phyloP scores from a whole-genome alignment of 306 rosid species.

The Glycine latifolia region DNA sequence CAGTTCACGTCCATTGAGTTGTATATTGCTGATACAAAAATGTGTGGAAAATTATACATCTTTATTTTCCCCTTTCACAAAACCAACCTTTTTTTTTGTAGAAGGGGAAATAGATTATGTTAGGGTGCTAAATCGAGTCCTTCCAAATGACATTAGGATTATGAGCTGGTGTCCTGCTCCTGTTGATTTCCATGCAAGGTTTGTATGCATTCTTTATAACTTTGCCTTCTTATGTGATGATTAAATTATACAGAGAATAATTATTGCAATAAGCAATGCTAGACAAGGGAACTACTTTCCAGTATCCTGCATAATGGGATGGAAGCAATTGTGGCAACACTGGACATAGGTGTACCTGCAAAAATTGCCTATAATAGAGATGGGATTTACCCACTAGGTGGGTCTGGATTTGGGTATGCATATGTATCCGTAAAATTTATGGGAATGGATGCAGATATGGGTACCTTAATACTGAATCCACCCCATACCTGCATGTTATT shows the following conservation, averaged over 20 bases:
- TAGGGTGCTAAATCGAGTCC: conserved; percentile 86
- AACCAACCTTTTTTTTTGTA: conserved; percentile 42
- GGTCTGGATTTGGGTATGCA: no score
- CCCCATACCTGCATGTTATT: no score
- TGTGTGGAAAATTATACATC: conserved; percentile 10
- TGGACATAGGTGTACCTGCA: no score
- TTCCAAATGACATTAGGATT: conserved; percentile 85
- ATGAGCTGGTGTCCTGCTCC: conserved; percentile 91
- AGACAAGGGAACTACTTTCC: no score
- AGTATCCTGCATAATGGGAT: no score
- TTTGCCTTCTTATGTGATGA: conserved; percentile 39
- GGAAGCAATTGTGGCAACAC: no score
- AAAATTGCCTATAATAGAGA: no score
- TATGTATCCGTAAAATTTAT: no score
- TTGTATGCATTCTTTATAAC: conserved; percentile 47
- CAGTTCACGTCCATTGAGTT: conserved; percentile 36
- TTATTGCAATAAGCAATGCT: conserved; percentile 10
- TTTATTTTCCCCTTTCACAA: conserved; percentile 30
- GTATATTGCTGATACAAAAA: conserved; percentile 34
- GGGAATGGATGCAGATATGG: no score
- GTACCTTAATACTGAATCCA: no score
- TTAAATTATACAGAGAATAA: conserved; percentile 31
- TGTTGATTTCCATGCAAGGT: conserved; percentile 92
- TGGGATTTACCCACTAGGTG: no score
- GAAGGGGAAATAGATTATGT: conserved; percentile 91